phyloP scores from a whole-genome alignment of 106 monocot species.

The Amphibolis antarctica region DNA sequence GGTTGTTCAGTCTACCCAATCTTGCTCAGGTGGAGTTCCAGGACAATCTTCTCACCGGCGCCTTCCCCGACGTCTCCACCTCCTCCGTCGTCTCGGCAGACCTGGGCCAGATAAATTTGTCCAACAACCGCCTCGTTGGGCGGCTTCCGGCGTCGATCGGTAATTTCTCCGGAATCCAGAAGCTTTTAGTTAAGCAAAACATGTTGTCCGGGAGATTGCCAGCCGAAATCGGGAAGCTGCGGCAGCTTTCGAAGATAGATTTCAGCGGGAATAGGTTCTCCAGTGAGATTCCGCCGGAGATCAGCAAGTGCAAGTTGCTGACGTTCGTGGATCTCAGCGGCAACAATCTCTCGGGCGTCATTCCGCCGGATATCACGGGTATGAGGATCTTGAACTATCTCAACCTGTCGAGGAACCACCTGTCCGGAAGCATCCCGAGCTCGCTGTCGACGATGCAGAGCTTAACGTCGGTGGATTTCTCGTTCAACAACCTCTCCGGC shows the following conservation, averaged over 20 bases:
- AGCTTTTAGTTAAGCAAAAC: conserved; percentile 59
- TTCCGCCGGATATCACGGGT: conserved; percentile 37
- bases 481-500: conserved; percentile 84
- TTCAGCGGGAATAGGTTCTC: conserved; percentile 46
- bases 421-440: conserved; percentile 50
- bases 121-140: conserved; percentile 61
- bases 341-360: conserved; percentile 44
- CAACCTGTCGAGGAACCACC: conserved; percentile 69
- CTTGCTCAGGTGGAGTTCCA: conserved; percentile 67
- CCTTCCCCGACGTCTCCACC: conserved; percentile 29
- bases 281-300: conserved; percentile 33
- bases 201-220: conserved; percentile 49
- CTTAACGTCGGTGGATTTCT: conserved; percentile 79
- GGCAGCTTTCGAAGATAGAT: conserved; percentile 66
- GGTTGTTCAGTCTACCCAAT: conserved; percentile 39
- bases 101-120: conserved; percentile 68
- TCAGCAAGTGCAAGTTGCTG: conserved; percentile 46
- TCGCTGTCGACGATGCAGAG: conserved; percentile 81
- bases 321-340: conserved; percentile 65
- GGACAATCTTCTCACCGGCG: conserved; percentile 63
- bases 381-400: conserved; percentile 90
- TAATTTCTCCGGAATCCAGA: conserved; percentile 48
- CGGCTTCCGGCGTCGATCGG: conserved; percentile 51
- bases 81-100: conserved; percentile 20
- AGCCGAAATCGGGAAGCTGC: conserved; percentile 43